phyloP scores from a whole-genome alignment of 139 green algal species.

The Dunaliella primolecta region DNA sequence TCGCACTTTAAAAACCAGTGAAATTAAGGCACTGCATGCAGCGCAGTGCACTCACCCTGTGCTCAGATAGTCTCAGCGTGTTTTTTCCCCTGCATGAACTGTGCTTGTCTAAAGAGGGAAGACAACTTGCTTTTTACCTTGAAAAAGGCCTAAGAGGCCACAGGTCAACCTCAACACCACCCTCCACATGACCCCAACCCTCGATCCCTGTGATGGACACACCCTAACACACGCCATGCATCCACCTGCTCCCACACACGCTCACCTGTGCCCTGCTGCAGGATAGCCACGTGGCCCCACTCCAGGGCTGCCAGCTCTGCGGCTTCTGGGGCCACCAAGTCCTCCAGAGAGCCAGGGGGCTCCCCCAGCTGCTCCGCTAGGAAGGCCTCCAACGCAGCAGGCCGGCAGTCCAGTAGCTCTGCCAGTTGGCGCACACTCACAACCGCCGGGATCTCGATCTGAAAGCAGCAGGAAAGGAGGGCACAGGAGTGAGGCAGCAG shows the following conservation, averaged over 20 bases:
- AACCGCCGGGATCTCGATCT: slow-evolving; percentile 12
- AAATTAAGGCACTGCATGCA: no score
- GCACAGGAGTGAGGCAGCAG: background rate
- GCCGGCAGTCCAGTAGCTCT: slow-evolving; percentile 12
- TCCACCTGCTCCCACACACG: background rate
- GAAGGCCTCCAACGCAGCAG: slow-evolving; percentile 38
- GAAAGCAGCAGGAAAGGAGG: background rate
- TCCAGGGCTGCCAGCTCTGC: slow-evolving; percentile 73
- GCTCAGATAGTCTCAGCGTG: no score
- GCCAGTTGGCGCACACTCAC: slow-evolving; percentile 19
- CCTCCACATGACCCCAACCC: no score
- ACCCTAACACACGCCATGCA: background rate
- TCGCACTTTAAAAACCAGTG: no score
- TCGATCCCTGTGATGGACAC: no score
- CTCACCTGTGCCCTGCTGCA: background rate
- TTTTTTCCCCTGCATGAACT: no score
- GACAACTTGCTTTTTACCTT: no score
- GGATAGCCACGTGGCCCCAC: slow-evolving; percentile 47
- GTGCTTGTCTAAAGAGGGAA: no score
- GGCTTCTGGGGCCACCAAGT: slow-evolving; percentile 38
- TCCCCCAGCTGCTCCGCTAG: slow-evolving; percentile 24
- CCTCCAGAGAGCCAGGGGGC: background rate
- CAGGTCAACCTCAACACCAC: no score
- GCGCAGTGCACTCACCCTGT: no score
- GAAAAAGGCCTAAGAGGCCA: no score